These are phyloP conservation scores for Pouteria glomerata DNA, from an alignment of 148 eudicot species.

Conservation along the genomic window DNA sequence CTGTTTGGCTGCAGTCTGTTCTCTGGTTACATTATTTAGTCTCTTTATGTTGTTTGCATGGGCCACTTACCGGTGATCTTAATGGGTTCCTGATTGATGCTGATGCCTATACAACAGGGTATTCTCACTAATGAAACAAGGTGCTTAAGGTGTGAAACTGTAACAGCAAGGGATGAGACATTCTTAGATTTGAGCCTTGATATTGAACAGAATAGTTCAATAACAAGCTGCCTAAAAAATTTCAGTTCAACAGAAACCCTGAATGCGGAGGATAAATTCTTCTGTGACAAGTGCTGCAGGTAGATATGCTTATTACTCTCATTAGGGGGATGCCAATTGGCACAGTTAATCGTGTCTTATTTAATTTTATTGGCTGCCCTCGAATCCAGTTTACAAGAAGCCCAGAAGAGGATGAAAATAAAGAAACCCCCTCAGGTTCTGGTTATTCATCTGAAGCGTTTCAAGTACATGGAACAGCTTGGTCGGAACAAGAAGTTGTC, in stretches of 20 bases:
- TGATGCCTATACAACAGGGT: slow-evolving; percentile 39
- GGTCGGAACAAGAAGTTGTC: slow-evolving; percentile 80
- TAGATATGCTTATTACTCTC: slow-evolving; percentile 57
- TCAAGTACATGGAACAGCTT: slow-evolving; percentile 81
- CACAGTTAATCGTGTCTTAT: not conserved
- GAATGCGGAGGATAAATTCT: slow-evolving; percentile 93
- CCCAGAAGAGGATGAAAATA: slow-evolving; percentile 94
- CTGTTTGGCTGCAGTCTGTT: not conserved
- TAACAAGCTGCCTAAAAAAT: slow-evolving; percentile 79
- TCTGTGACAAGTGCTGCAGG: slow-evolving; percentile 95
- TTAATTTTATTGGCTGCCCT: not conserved
- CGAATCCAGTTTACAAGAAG: slow-evolving; percentile 65
- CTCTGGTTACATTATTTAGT: not conserved
- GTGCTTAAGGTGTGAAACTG: slow-evolving; percentile 82
- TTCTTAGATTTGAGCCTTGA: slow-evolving; percentile 86
- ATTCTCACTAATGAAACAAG: slow-evolving; percentile 83
- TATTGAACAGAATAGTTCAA: slow-evolving; percentile 84
- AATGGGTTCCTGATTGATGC: slow-evolving; percentile 13
- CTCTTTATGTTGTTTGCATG: not conserved
- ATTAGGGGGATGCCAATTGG: slow-evolving; percentile 38
- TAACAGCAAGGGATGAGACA: slow-evolving; percentile 86
- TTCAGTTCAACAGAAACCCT: slow-evolving; percentile 91
- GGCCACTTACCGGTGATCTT: not conserved
- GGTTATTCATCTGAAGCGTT: slow-evolving; percentile 84
- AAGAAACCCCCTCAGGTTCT: slow-evolving; percentile 82